Base-by-base conservation (phyloP, 495 filamentous ascomycete species). In the Barbatosphaeria neglecta region DNA sequence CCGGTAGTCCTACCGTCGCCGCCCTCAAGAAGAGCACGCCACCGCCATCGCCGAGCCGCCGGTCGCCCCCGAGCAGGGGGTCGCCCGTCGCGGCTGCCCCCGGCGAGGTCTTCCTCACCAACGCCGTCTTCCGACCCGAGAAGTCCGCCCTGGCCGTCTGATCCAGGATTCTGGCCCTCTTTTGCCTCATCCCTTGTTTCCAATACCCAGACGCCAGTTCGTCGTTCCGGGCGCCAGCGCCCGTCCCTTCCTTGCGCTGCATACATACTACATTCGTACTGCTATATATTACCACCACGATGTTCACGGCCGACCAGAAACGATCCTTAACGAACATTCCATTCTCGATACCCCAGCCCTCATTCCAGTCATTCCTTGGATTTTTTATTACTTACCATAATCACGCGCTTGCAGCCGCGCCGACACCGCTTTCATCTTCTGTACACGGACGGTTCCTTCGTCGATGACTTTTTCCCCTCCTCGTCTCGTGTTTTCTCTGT, bases 101-200 rank as follows among this genome's bases (percentile, higher is more conserved):
- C 13, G 54, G 44, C 18, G 62, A 68, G 40, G 17, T 71, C 13
- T 68, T 68, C 38, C 61, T 73, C 22, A 70, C 68, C 23, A 59
- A 57, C 44, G 67, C 69, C 25, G 68, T 73, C 16, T 73, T 70
- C 54, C 58, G 59, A n/a, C 57, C 62, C 3, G 40, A 51, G 8
- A 47, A 48, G 35, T 44, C 43, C 16, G 19, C 43, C 22, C 28
- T 49, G n/a, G 45, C 47, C 18, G 20, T 47, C 35, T 57, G 25
- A 51, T 44, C 13, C 9, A 13, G 6, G 15, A 6, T 3, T 45
- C 44, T 44, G 22, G n/a, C 19, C 13, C 17, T 7, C 16, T 27
- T 44, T 43, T 46, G 35, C 28, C 39, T 23, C 35, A n/a, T n/a
- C n/a, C n/a, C n/a, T n/a, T n/a, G n/a, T n/a, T n/a, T n/a, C n/a